Evolutionary conservation across 352 stramenopile genomes (phyloP), one percentile per base, ranked within the genome.

Genomic region (Poterioochromonas sp.): DNA sequence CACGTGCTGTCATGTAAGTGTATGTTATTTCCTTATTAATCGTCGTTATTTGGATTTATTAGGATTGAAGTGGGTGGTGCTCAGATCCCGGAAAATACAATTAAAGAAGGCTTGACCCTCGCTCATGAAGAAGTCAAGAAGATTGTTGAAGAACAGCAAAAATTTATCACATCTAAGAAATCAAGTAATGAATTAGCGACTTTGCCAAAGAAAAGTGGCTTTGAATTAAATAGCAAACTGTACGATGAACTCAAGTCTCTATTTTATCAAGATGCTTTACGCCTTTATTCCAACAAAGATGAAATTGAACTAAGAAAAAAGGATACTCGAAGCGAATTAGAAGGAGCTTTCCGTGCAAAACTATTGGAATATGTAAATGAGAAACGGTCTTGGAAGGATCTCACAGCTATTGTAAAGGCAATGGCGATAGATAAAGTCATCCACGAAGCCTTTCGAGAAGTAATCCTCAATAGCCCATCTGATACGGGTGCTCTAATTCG

Each of bases 401-500:
- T 51, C 3, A 11, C 40, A 47, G 22, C 29, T 0, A 32, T 41
- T 18, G 8, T 77, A n/a, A 0, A 35, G 0, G 79, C 51, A 37
- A 68, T 74, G 47, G 58, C 26, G n/a, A 34, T 32, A 20, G 60
- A 78, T 34, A 5, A 35, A 18, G 29, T 80, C 29, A 39, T 39
- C n/a, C 18, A 63, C 22, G n/a, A 53, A 15, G 73, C 79, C 2
- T 47, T 82, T 43, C 60, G 80, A 37, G 74, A 80, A 43, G 47
- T 44, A 32, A 29, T 81, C 5, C 58, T 68, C 11, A 29, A 40
- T 43, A 29, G 12, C 3, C 44, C 58, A 54, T 22, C 34, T 63
- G 29, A 64, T 41, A 41, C 63, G 62, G 40, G 49, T 37, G 20
- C 20, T 53, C 8, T 8, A 58, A 15, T 58, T 29, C 73, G 76